phyloP scores from a whole-genome alignment of 768 basidiomycete species.

The Boletus rubescentipes region DNA sequence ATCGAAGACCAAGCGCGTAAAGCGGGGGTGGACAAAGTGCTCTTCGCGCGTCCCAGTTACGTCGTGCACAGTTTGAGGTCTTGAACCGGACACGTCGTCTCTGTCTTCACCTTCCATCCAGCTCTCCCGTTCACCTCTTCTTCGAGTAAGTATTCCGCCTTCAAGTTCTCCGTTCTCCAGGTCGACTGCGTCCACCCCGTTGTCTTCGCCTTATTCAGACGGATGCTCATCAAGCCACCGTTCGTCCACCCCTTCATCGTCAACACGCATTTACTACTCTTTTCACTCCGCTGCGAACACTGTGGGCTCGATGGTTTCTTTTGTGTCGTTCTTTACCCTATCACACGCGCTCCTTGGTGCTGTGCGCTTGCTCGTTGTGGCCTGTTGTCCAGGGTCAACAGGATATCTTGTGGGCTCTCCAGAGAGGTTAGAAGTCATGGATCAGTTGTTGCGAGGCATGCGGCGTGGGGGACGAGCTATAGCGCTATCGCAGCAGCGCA shows the following conservation, averaged over 20 bases:
- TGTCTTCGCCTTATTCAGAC: constrained; percentile 31
- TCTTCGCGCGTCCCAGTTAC: constrained; percentile 52
- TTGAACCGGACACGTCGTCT: constrained; percentile 19
- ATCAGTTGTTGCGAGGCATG: too few relatives aligned
- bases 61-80: constrained; percentile 21
- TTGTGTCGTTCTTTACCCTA: constrained; percentile 26
- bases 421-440: too few relatives aligned
- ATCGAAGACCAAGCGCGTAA: constrained; percentile 55
- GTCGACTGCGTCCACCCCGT: constrained; percentile 31
- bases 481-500: too few relatives aligned
- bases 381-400: too few relatives aligned
- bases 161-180: constrained; percentile 35
- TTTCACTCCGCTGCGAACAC: constrained; percentile 27
- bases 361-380: too few relatives aligned
- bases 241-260: constrained; percentile 26
- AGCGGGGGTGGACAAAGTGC: constrained; percentile 78
- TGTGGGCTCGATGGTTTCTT: constrained; percentile 22
- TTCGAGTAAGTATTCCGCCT: constrained; percentile 30
- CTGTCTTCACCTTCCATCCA: constrained; percentile 28
- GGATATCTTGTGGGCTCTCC: too few relatives aligned
- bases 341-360: too few relatives aligned
- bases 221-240: constrained; percentile 24
- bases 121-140: constrained; percentile 30
- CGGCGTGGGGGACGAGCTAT: too few relatives aligned
- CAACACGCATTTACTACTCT: constrained; percentile 32